Base-by-base conservation (phyloP, 1,139 yeast genomes). In the Candida frijolesensis region DNA sequence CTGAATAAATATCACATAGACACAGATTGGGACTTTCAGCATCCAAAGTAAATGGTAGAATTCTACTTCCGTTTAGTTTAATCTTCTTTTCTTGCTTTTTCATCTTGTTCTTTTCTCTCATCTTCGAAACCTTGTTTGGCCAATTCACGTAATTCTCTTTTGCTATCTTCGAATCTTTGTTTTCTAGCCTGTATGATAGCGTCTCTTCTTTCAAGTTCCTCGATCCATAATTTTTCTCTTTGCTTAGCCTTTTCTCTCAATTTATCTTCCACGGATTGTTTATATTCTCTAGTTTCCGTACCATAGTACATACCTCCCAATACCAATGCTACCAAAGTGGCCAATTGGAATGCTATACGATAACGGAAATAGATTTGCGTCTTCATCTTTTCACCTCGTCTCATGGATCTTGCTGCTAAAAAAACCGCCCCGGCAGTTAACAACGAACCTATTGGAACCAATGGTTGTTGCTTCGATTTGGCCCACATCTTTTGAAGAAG, bases 331-430 rank as follows among this genome's bases (percentile, higher is more conserved):
- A 83, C 83, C 49, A 91, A 73, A 0, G 97, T 91, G 51, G 86
- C 80, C 11, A 88, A 88, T 68, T 91, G 98, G 60, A 90, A 78
- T 0, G 83, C 96, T 45, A 91, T 92, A 74, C 97, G 86, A 82
- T 91, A 89, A 59, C 94, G 80, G 74, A 89, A 91, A 83, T 89
- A 91, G 50, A 81, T 79, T 69, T 91, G 96, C 0, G 97, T 96
- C 53, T 83, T 82, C 50, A 77, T 72, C 56, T 85, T 80, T 60
- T 89, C 84, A 25, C 97, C 96, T 34, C 78, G 71, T 59, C 85
- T 80, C 58, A 91, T 76, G 14, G 94, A 88, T 57, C 82, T 78
- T 8, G 92, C 91, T 1, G 97, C 96, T 58, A 91, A 72, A 0
- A 80, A 70, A 42, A 91, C 88, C 0, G 97, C 97, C 4, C 85